Base-by-base conservation (phyloP, 225 moss, liverwort and hornwort genomes). In the Bryoerythrophyllum caledonicum region DNA sequence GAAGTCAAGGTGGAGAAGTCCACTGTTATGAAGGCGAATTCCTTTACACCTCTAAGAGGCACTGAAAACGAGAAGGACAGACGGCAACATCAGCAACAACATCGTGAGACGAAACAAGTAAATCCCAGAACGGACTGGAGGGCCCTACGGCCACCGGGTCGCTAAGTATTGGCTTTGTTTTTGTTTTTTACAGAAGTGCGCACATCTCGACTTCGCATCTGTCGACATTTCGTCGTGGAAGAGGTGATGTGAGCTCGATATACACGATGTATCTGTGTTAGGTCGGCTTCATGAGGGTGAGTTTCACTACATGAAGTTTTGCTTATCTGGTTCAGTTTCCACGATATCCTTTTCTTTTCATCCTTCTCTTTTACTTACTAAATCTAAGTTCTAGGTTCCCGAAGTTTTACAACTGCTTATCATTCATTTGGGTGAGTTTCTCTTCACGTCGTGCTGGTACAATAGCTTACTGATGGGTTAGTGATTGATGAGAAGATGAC, bases 121-220 rank as follows among this genome's bases (percentile, higher is more conserved):
- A 81, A 88, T 46, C 74, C 83, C 24, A 83, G 59, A 58, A 83
- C 74, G 61, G 88, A 89, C 77, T 89, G 86, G 86, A 81, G 88
- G 68, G 76, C 68, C 48, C 77, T 86, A 56, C 81, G 88, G 55
- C 88, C 88, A 60, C 86, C 83, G 2, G 86, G 83, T 79, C 83
- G 74, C 24, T 85, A 82, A 37, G 28, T 11, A 62, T 34, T 52
- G 30, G 20, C 58, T 72, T 41, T 63, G n/a, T 28, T 57, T 58
- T 53, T 62, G 40, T 67, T 67, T 1, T 38, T 12, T n/a, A 52
- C 67, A 67, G n/a, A 71, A 61, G 13, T 62, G 62, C 54, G 49
- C 16, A 62, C 71, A 64, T 64, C 44, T 56, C 44, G 56, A 57
- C 65, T 81, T 64, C 59, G 51, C 72, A 60, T 60, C 59, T 70